A percentile compares a stretch with the other conserved stretches of the same genome.
Evolutionary conservation across 257 asterid genomes (phyloP).

Genomic region (Penstemon newberryi): DNA sequence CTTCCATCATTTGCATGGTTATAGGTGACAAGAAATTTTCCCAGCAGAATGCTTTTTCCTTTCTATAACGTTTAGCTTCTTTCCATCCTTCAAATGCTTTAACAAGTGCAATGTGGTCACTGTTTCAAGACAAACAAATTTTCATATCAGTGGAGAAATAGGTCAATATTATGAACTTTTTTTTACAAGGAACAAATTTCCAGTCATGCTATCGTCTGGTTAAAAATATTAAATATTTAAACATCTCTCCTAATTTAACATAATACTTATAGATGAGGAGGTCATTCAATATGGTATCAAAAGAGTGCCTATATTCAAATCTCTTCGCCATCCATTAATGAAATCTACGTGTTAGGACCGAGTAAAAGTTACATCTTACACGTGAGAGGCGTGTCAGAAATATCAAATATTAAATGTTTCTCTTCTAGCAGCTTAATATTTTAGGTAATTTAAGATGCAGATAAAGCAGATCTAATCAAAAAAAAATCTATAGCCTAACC

Average conservation of each 20-base stretch:
- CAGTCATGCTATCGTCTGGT: neutral
- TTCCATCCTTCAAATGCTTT: conserved; percentile 97
- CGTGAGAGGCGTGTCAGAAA: too few relatives aligned
- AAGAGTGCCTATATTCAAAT: too few relatives aligned
- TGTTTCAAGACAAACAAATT: conserved; percentile 33
- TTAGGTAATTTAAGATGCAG: neutral
- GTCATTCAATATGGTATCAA: too few relatives aligned
- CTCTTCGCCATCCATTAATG: too few relatives aligned
- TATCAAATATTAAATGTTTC: too few relatives aligned
- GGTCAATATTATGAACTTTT: neutral
- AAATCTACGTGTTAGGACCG: too few relatives aligned
- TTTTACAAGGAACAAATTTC: conserved; percentile 6
- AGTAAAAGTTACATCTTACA: too few relatives aligned
- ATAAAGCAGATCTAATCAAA: conserved; percentile 20
- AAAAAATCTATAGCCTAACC: conserved; percentile 46
- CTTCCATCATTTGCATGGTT: conserved; percentile 87
- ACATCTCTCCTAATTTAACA: too few relatives aligned
- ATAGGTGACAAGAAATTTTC: conserved; percentile 79
- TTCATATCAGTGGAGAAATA: conserved; percentile 23
- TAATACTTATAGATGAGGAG: too few relatives aligned
- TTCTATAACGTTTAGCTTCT: conserved; percentile 63
- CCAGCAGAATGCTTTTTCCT: conserved; percentile 80
- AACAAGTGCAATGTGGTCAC: conserved; percentile 93
- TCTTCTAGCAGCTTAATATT: too few relatives aligned
- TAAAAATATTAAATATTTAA: too few relatives aligned